Conservation (phyloP, 495 filamentous ascomycete genomes). For the Gamarada debralockiae region DNA sequence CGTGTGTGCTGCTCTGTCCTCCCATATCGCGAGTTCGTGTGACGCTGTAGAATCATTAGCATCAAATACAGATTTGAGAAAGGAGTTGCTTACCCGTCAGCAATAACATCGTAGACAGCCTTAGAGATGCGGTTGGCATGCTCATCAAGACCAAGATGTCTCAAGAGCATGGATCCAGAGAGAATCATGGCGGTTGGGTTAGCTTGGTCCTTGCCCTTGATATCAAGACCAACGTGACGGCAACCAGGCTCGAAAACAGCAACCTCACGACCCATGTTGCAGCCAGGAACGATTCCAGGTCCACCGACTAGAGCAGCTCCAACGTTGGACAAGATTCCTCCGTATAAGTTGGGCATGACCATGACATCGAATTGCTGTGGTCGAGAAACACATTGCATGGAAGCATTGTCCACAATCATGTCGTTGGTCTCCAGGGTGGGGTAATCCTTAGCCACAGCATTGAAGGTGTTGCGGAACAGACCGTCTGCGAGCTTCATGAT, state of each 20-base stretch:
- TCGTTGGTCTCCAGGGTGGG: slow-evolving; percentile 91
- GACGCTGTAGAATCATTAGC: slow-evolving; percentile 49
- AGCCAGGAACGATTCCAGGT: slow-evolving; percentile 93
- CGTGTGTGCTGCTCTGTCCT: slow-evolving; percentile 80
- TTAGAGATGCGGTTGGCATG: slow-evolving; percentile 97
- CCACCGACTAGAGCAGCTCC: slow-evolving; percentile 98
- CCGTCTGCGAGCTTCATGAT: slow-evolving; percentile 99
- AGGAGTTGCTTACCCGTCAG: slow-evolving; percentile 69
- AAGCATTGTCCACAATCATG: slow-evolving; percentile 99
- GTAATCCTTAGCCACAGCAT: slow-evolving; percentile 86
- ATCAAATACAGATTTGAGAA: neutral
- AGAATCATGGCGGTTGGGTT: slow-evolving; percentile 96
- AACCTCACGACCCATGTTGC: slow-evolving; percentile 98
- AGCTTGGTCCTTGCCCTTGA: slow-evolving; percentile 98
- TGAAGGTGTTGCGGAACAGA: slow-evolving; percentile 96
- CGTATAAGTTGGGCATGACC: slow-evolving; percentile 99
- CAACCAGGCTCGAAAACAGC: slow-evolving; percentile 99
- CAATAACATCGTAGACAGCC: slow-evolving; percentile 94
- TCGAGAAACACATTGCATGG: slow-evolving; percentile 93
- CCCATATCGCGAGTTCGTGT: slow-evolving; percentile 92
- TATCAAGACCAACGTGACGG: slow-evolving; percentile 97
- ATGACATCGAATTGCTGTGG: slow-evolving; percentile 99
- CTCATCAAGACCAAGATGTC: slow-evolving; percentile 93
- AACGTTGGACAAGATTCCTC: slow-evolving; percentile 98
- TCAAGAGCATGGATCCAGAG: slow-evolving; percentile 91